Conservation (phyloP, 495 filamentous ascomycete genomes). For the Oidiodendron maius region DNA sequence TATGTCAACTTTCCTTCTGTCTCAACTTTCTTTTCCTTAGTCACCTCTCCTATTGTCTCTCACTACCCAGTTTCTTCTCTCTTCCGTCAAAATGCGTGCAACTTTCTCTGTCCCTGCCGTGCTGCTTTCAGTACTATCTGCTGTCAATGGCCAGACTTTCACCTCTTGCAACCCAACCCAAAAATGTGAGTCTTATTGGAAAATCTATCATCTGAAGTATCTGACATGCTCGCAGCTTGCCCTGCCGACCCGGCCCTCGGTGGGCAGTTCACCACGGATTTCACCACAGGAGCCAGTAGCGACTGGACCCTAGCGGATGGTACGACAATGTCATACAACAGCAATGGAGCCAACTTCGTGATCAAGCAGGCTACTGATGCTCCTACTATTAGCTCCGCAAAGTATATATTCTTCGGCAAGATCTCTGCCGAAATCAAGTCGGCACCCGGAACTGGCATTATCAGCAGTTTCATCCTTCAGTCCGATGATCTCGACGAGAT, state of each 20-base stretch:
- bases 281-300: conserved; percentile 10
- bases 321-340: conserved; percentile 11
- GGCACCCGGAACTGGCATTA: conserved; percentile 66
- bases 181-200: conserved; percentile 22
- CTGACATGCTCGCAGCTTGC: conserved; percentile 10
- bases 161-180: conserved; percentile 20
- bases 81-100: conserved; percentile 1
- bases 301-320: conserved; percentile 3
- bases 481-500: conserved; percentile 94
- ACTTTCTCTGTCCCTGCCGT: conserved; percentile 9
- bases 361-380: conserved; percentile 21
- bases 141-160: conserved; percentile 20
- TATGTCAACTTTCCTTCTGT: too few relatives aligned
- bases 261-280: conserved; percentile 13
- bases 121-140: conserved; percentile 9
- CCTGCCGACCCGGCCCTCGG: conserved; percentile 14
- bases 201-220: background rate
- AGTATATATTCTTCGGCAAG: conserved; percentile 81
- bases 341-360: conserved; percentile 11
- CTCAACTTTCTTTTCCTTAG: too few relatives aligned
- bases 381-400: conserved; percentile 61
- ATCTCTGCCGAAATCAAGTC: conserved; percentile 67
- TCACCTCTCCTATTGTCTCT: too few relatives aligned
- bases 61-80: too few relatives aligned
- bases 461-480: conserved; percentile 81